Conservation (phyloP, 495 filamentous ascomycete genomes). For the Aspergillus indologenus region DNA sequence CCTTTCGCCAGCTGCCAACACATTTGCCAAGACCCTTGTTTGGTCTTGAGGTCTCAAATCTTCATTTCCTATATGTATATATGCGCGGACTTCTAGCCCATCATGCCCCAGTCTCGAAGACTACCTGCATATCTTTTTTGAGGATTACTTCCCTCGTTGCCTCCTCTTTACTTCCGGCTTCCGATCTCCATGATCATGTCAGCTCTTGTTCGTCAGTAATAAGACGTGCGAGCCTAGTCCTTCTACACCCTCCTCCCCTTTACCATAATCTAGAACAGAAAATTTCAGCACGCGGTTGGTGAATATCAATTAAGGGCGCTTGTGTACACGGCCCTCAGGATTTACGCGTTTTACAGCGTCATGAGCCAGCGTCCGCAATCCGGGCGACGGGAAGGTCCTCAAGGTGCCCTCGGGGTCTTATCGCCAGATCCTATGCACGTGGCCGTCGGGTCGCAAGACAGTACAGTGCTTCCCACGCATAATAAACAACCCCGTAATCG, state of each 20-base stretch:
- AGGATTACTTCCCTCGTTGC: not conserved
- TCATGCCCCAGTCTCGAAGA: not conserved
- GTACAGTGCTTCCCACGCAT: constrained; percentile 29
- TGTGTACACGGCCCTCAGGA: not conserved
- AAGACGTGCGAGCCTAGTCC: not conserved
- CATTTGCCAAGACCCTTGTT: not conserved
- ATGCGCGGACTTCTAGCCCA: not conserved
- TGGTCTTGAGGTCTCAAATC: not conserved
- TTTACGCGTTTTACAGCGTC: not conserved
- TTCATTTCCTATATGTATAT: not conserved
- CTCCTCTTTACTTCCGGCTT: not conserved
- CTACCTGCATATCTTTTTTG: not conserved
- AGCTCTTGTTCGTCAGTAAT: not conserved
- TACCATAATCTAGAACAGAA: not conserved
- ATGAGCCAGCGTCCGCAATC: not conserved
- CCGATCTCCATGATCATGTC: not conserved
- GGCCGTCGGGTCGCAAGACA: constrained; percentile 4
- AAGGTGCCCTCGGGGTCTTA: not conserved
- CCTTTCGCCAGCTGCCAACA: not conserved
- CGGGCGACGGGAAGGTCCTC: not conserved
- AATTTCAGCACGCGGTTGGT: not conserved
- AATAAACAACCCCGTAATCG: constrained; percentile 21
- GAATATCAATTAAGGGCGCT: not conserved
- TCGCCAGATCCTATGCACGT: constrained; percentile 6
- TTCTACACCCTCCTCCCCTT: not conserved